Evolutionary conservation across 2,329 filamentous ascomycete species (phyloP), one percentile per base, ranked within the genome.

Genomic region (Colletotrichum spaethianum): DNA sequence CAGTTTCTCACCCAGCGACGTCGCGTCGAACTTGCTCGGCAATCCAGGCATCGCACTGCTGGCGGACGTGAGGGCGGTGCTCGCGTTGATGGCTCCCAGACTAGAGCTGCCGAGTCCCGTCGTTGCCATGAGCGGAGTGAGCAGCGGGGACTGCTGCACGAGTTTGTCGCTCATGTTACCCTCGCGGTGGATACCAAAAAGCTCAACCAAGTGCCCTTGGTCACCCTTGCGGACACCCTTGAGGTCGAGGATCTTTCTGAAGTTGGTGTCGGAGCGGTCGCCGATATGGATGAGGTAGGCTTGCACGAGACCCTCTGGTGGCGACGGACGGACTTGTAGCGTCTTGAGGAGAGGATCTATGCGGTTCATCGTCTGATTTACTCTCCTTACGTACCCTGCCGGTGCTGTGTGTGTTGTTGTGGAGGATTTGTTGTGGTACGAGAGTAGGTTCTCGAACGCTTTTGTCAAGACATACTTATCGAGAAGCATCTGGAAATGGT

Each of bases 271-370:
- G 74, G 93, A 97, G 67, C 93, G 92, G 85, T 99, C 96, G 75
- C 91, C 95, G 75, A 99, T 96, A 83, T 98, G 96, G 81, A 98
- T 97, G 42, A 99, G 91, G 81, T 99, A 99, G 42, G 96, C 96
- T 84, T 98, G 96, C 0, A 99, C 95, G 4, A 99, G 90, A 2
- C 94, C 96, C 85, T 99, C 96, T 0, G 96, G 93, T 0, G 96
- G 96, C 5, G 93, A 94, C 2, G 95, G 91, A 36, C 94, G 94
- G 59, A 99, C 96, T 86, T 99, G 96, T 3, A 99, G 89, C 2
- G 96, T 98, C 83, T 99, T 99, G 77, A 99, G 92, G 28, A 99
- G 89, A 0, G 94, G 93, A 78, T 98, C 96, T 75, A 98, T 92
- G 75, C 95, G 94, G 70, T 91, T 91, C 88, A 98, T 96, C 78